These are phyloP conservation scores for Daldinia decipiens DNA, from an alignment of 495 filamentous ascomycete genomes.

Conservation along the genomic window DNA sequence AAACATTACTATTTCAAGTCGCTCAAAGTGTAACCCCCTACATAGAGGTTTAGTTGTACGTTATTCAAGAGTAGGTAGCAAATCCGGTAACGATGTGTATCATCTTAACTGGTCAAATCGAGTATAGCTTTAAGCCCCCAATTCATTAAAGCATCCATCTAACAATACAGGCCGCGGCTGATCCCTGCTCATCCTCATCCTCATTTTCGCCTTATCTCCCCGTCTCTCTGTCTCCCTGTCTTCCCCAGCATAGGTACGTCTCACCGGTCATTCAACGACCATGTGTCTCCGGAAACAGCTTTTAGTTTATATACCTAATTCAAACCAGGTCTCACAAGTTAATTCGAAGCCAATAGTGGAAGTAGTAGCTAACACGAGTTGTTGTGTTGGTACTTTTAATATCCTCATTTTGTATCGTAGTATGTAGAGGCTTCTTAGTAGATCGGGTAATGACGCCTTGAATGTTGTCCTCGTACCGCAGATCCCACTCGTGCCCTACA, in stretches of 20 bases:
- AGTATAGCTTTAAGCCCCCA: constrained; percentile 26
- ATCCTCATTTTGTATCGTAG: background rate
- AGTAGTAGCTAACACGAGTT: background rate
- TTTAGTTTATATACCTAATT: background rate
- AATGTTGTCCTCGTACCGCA: constrained; percentile 1
- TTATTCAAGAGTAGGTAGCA: background rate
- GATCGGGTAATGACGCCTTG: no score
- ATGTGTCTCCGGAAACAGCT: background rate
- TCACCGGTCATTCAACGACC: constrained; percentile 2
- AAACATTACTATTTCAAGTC: background rate
- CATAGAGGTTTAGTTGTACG: background rate
- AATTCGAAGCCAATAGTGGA: background rate
- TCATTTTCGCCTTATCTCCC: background rate
- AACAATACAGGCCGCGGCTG: constrained; percentile 11
- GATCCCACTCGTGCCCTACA: constrained; percentile 8
- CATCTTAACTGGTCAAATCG: constrained; percentile 19
- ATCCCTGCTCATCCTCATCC: constrained; percentile 11
- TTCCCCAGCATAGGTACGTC: background rate
- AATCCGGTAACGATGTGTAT: constrained; percentile 18
- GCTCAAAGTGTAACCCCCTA: background rate
- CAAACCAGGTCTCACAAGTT: background rate
- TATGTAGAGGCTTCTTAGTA: no score
- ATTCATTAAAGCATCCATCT: constrained; percentile 11
- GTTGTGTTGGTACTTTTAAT: background rate
- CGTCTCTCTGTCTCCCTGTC: no score